Percentiles rank a stretch among this genome's conserved stretches.
These are phyloP conservation scores for Mrakiaceae sp. DNA, from an alignment of 1,284 basidiomycete genomes.

Conservation along the genomic window DNA sequence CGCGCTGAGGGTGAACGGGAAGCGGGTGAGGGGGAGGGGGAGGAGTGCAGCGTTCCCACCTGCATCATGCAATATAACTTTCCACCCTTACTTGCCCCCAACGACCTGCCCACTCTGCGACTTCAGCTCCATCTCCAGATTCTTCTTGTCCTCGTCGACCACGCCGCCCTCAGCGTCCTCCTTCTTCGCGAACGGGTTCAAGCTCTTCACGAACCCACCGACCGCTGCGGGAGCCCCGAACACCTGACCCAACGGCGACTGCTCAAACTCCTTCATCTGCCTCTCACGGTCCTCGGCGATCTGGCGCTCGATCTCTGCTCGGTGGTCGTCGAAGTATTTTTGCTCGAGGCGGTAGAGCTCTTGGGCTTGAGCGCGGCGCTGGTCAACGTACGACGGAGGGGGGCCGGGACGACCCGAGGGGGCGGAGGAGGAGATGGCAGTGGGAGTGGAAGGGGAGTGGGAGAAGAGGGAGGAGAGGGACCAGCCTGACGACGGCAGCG, in stretches of 20 bases:
- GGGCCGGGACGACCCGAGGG: slow-evolving; percentile 42
- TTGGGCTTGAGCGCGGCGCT: slow-evolving; percentile 78
- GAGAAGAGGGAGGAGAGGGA: slow-evolving; percentile 11
- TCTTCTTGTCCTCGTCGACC: no score
- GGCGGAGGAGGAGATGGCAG: slow-evolving; percentile 19
- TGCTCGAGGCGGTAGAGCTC: slow-evolving; percentile 73
- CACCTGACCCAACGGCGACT: not conserved
- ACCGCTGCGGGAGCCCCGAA: not conserved
- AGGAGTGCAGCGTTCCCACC: no score
- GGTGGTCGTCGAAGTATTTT: slow-evolving; percentile 72
- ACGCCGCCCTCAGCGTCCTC: no score
- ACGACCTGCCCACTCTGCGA: no score
- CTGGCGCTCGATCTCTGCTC: slow-evolving; percentile 63
- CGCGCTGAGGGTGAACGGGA: no score
- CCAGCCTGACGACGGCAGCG: not conserved
- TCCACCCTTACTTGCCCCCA: no score
- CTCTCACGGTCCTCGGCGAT: slow-evolving; percentile 50
- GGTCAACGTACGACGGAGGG: slow-evolving; percentile 67
- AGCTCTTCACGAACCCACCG: no score
- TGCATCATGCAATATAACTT: no score
- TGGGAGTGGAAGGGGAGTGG: slow-evolving; percentile 16
- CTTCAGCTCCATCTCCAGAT: no score
- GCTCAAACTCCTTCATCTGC: slow-evolving; percentile 27
- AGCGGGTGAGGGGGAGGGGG: no score
- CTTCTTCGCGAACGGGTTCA: no score